These are phyloP conservation scores for Rhodotorula sp. DNA, from an alignment of 1,284 basidiomycete genomes.

Conservation along the genomic window DNA sequence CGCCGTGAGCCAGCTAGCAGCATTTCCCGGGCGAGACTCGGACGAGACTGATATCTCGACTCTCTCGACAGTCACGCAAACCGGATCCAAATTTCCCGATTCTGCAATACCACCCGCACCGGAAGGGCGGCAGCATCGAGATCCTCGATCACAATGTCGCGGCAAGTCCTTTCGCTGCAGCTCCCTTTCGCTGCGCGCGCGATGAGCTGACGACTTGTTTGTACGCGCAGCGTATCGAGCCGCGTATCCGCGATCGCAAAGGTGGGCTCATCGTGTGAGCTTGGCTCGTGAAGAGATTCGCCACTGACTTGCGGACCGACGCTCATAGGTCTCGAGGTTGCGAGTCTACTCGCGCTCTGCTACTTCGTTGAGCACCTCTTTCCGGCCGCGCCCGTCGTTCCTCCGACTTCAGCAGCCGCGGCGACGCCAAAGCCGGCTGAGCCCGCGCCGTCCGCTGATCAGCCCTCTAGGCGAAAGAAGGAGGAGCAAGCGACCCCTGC, in stretches of 20 bases:
- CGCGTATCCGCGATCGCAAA: constrained; percentile 23
- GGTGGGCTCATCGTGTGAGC: not conserved
- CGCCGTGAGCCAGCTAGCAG: constrained; percentile 11
- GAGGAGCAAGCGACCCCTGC: not conserved
- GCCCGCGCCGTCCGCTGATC: not conserved
- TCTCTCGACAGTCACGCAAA: constrained; percentile 8
- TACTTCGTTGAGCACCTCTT: constrained; percentile 27
- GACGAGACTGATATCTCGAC: not conserved
- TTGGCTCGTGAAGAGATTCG: not conserved
- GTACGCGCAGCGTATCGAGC: constrained; percentile 26
- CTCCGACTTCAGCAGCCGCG: not conserved
- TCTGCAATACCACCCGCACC: constrained; percentile 8
- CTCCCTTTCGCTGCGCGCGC: too few relatives aligned
- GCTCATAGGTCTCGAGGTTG: constrained; percentile 24
- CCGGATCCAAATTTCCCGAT: constrained; percentile 35
- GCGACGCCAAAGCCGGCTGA: not conserved
- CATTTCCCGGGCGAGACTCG: too few relatives aligned
- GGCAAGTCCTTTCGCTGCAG: not conserved
- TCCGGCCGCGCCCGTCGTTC: not conserved
- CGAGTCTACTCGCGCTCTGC: constrained; percentile 18
- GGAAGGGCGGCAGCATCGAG: constrained; percentile 24
- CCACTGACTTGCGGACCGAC: not conserved
- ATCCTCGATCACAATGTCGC: constrained; percentile 34
- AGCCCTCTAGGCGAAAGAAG: not conserved
- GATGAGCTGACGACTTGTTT: not conserved